phyloP scores from a whole-genome alignment of 148 eudicot species.

The Rhododendron griersonianum region DNA sequence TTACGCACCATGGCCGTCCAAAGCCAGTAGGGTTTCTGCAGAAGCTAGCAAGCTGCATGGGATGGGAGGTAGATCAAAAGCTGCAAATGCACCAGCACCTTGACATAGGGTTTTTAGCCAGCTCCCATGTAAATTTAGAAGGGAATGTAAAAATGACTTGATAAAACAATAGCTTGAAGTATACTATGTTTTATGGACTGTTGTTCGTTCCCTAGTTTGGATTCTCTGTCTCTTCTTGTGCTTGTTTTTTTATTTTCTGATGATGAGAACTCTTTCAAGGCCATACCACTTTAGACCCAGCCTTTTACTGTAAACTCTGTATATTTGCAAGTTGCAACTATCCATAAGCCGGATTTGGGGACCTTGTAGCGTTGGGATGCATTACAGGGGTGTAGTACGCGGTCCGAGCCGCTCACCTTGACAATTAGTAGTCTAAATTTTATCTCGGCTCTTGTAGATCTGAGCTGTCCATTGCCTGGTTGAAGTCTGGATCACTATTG shows the following conservation, averaged over 20 bases:
- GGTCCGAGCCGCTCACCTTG: not conserved
- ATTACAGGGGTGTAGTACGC: too few relatives aligned
- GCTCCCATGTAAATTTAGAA: not conserved
- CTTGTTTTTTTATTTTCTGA: not conserved
- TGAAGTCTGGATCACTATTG: too few relatives aligned
- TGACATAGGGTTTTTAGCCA: not conserved
- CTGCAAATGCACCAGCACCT: not conserved
- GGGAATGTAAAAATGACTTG: not conserved
- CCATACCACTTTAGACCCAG: not conserved
- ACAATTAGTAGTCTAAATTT: not conserved
- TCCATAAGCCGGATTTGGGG: not conserved
- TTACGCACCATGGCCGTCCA: constrained; percentile 27
- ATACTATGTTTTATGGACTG: not conserved
- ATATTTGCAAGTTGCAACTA: not conserved
- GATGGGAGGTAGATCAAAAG: not conserved
- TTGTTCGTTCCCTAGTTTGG: not conserved
- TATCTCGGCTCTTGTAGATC: not conserved
- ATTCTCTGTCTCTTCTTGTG: too few relatives aligned
- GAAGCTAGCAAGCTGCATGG: not conserved
- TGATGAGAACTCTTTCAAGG: not conserved
- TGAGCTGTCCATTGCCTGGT: not conserved
- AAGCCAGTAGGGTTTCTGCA: constrained; percentile 8
- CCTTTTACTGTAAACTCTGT: not conserved
- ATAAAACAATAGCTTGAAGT: not conserved
- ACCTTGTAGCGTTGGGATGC: not conserved